phyloP scores from a whole-genome alignment of 1,139 yeast species.

The Suhomyces choctaworum region DNA sequence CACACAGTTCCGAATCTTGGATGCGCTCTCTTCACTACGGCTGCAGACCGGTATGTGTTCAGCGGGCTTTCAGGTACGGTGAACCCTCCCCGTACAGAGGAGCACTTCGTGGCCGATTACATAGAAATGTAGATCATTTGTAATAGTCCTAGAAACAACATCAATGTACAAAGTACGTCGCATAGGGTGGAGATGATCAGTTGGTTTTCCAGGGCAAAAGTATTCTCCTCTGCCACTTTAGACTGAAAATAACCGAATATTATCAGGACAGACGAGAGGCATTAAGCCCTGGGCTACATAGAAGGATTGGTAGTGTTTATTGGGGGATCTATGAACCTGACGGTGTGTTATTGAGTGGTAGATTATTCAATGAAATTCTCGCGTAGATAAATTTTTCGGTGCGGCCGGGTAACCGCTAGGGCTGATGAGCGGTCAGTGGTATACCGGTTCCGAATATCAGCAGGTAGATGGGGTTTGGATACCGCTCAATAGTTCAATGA shows the following conservation, averaged over 20 bases:
- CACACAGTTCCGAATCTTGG: constrained; percentile 2
- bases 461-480: too few species aligned
- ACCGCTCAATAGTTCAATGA: too few species aligned
- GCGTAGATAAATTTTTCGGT: neutral
- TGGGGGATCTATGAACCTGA: constrained; percentile 4
- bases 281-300: constrained; percentile 38
- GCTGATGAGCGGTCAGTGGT: constrained; percentile 1
- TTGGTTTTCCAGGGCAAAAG: constrained; percentile 48
- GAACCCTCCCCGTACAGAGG: neutral
- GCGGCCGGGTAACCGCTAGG: constrained; percentile 9
- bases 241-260: constrained; percentile 55
- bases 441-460: too few species aligned
- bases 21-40: constrained; percentile 7
- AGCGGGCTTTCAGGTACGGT: constrained; percentile 3
- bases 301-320: constrained; percentile 8
- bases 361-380: constrained; percentile 1
- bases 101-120: constrained; percentile 1
- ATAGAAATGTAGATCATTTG: constrained; percentile 37
- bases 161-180: constrained; percentile 16
- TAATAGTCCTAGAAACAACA: constrained; percentile 43
- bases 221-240: constrained; percentile 51
- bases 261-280: constrained; percentile 55
- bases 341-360: neutral
- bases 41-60: constrained; percentile 7
- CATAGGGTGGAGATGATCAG: constrained; percentile 54